Percentiles rank a stretch among this genome's conserved stretches.
Conservation (phyloP, 192 early-diverging fungal species). For the Backusella luteola region DNA sequence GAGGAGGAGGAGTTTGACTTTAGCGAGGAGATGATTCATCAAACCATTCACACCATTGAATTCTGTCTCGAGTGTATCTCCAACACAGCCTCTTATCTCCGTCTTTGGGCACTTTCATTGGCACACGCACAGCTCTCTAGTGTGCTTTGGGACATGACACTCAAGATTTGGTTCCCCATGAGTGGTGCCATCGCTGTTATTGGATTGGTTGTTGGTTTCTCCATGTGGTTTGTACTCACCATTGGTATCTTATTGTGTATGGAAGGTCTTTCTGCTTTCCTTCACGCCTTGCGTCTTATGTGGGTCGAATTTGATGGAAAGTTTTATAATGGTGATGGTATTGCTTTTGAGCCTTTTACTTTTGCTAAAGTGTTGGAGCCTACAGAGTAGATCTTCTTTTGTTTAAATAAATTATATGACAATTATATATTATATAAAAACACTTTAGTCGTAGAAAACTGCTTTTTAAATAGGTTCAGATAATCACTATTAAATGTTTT, state of each 20-base stretch:
- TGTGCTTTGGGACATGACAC: slow-evolving; percentile 94
- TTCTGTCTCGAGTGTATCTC: slow-evolving; percentile 95
- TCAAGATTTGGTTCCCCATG: slow-evolving; percentile 55
- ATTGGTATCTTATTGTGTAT: slow-evolving; percentile 76
- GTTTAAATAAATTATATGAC: not conserved
- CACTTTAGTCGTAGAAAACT: too few species aligned
- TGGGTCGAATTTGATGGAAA: slow-evolving; percentile 99
- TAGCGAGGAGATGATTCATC: slow-evolving; percentile 95
- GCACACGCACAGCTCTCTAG: slow-evolving; percentile 98
- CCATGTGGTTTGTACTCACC: slow-evolving; percentile 88
- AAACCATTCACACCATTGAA: slow-evolving; percentile 98
- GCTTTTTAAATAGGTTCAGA: too few species aligned
- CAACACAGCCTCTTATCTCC: slow-evolving; percentile 98
- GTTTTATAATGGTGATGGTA: slow-evolving; percentile 92
- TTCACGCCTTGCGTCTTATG: slow-evolving; percentile 91
- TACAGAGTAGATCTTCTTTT: slow-evolving; percentile 3
- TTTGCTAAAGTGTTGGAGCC: slow-evolving; percentile 48
- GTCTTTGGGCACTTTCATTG: slow-evolving; percentile 97
- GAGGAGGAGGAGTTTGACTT: slow-evolving; percentile 80
- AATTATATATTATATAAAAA: too few species aligned
- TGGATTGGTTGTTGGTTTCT: slow-evolving; percentile 76
- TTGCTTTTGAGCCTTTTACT: slow-evolving; percentile 89
- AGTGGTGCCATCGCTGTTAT: slow-evolving; percentile 56
- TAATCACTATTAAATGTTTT: too few species aligned
- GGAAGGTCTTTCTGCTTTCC: slow-evolving; percentile 86